These are phyloP conservation scores for Termitomyces sp. DNA, from an alignment of 768 basidiomycete species.

Conservation along the genomic window DNA sequence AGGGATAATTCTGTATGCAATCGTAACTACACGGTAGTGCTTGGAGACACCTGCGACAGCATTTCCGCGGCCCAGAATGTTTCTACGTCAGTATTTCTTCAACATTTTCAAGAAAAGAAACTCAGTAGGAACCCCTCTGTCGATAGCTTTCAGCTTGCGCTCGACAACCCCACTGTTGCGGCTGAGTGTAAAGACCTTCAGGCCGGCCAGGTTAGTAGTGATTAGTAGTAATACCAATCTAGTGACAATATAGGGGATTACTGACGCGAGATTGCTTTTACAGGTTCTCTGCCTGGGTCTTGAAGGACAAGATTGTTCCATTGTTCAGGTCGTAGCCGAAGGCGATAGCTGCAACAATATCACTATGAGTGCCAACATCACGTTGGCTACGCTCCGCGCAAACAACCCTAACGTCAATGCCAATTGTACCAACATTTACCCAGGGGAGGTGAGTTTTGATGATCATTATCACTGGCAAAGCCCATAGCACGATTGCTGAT, in stretches of 20 bases:
- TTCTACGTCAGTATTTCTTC: conserved; percentile 38
- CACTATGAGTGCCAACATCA: conserved; percentile 36
- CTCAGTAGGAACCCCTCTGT: not conserved
- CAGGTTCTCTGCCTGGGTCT: conserved; percentile 57
- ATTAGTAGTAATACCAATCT: not conserved
- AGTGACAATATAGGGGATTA: not conserved
- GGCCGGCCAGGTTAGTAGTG: conserved; percentile 39
- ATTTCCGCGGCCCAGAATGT: conserved; percentile 46
- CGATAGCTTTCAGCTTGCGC: conserved; percentile 55
- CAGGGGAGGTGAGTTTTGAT: conserved; percentile 44
- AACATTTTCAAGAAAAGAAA: not conserved
- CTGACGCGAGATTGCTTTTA: not conserved
- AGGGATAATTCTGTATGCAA: conserved; percentile 32
- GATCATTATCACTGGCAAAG: not conserved
- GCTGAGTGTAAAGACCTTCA: conserved; percentile 50
- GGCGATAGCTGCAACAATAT: conserved; percentile 55
- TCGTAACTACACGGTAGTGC: conserved; percentile 47
- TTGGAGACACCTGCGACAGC: conserved; percentile 53
- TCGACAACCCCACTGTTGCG: conserved; percentile 47
- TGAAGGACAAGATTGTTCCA: conserved; percentile 51
- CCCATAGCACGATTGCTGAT: not conserved
- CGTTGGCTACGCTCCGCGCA: conserved; percentile 40
- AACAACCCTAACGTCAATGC: conserved; percentile 67
- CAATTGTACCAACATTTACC: conserved; percentile 52
- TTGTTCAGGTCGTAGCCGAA: conserved; percentile 40